Conservation (phyloP, 2,329 filamentous ascomycete genomes). For the Penicillium crustosum region DNA sequence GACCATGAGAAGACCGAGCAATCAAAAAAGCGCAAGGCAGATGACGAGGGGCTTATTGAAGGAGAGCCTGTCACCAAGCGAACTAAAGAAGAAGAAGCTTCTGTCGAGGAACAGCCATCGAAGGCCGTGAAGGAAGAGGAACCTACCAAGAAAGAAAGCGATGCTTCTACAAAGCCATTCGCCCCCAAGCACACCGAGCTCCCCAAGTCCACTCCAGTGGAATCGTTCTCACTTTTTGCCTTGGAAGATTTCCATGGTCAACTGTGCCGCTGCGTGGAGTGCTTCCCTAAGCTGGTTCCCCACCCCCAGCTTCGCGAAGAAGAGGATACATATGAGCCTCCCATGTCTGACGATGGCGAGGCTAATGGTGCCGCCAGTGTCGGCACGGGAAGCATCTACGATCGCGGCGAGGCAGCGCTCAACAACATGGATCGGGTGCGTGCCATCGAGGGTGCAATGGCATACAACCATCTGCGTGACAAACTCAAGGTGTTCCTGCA, state of each 20-base stretch:
- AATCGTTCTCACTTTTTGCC: constrained; percentile 78
- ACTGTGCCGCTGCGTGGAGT: constrained; percentile 79
- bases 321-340: constrained; percentile 91
- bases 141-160: constrained; percentile 6
- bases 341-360: constrained; percentile 68
- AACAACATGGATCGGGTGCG: constrained; percentile 88
- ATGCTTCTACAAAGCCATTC: constrained; percentile 6
- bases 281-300: constrained; percentile 69
- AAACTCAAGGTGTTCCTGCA: constrained; percentile 93
- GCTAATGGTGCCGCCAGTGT: constrained; percentile 49
- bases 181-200: constrained; percentile 62
- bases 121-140: constrained; percentile 2
- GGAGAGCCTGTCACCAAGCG: constrained; percentile 40
- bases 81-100: constrained; percentile 47
- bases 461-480: constrained; percentile 93
- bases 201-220: constrained; percentile 52
- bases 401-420: constrained; percentile 88
- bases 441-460: constrained; percentile 96
- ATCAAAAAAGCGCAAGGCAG: constrained; percentile 67
- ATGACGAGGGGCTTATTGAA: constrained; percentile 46
- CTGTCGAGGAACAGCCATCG: constrained; percentile 11
- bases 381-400: constrained; percentile 79
- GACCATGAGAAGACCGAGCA: constrained; percentile 17
- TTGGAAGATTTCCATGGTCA: constrained; percentile 73
- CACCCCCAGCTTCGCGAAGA: constrained; percentile 87